Evolutionary conservation across 2,329 filamentous ascomycete genomes (phyloP), one percentile per base, ranked within the genome.

Genomic region (Sporothrix pseudoabietina): DNA sequence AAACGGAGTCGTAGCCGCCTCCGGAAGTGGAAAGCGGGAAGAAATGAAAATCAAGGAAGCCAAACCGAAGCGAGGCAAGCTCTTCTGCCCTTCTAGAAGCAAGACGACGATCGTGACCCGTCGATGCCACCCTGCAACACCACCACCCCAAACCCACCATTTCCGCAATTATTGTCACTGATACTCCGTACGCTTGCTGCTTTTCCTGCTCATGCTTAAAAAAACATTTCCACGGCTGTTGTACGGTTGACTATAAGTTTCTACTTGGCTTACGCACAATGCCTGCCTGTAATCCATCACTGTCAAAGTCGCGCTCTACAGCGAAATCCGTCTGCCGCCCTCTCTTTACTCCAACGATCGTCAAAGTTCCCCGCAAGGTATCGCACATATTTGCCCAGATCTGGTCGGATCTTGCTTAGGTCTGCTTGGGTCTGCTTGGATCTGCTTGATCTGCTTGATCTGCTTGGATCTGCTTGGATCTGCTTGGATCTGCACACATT

Each of bases 1-100:
- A 26, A 49, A 26, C 65, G 65, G 65, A 68, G 44, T 68, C n/a
- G 14, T 68, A 35, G 44, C 65, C 65, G 44, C 30, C 65, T 52
- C 44, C 65, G 26, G 26, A 30, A 39, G 44, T 32, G 44, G 26
- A n/a, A n/a, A 12, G 44, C 26, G 44, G 26, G 44, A 52, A 52
- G 61, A 32, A 19, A 14, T n/a, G n/a, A 14, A 44, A 44, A 26
- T 26, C 26, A 63, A 26, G 22, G 41, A 41, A 44, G 35, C 39
- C 61, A 44, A 41, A 19, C n/a, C 22, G 39, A 66, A 66, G 35
- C 61, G 22, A 30, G 39, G n/a, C 32, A 39, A 41, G 30, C n/a
- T 39, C 5, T 66, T 47, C 61, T 66, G 30, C n/a, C 61, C 5
- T 66, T 47, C 61, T 66, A 26, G 39, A 66, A 66, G 39, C 2